phyloP scores from a whole-genome alignment of 1,284 basidiomycete genomes.

The Gomphus bonarii region DNA sequence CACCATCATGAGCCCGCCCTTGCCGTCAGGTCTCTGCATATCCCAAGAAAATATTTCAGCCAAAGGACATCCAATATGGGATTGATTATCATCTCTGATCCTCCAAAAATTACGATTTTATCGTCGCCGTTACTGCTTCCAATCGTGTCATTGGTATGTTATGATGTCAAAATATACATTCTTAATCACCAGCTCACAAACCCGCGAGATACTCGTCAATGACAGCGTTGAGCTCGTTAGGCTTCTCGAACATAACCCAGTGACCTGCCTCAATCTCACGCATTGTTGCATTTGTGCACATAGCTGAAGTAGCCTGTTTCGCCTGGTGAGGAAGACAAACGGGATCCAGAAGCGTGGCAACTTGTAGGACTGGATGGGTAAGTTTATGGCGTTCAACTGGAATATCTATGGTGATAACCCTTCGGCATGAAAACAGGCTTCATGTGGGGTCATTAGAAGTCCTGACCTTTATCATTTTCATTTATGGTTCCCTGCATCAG shows the following conservation, averaged over 20 bases:
- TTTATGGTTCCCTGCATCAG: constrained; percentile 19
- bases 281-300: background rate
- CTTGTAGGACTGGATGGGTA: background rate
- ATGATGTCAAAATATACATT: no score
- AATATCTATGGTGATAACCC: background rate
- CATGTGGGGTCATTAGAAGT: background rate
- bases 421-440: background rate
- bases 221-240: background rate
- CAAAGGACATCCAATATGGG: no score
- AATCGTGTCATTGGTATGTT: no score
- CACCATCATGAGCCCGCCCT: no score
- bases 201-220: background rate
- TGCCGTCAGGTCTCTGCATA: no score
- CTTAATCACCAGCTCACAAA: background rate
- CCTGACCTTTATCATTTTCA: constrained; percentile 19
- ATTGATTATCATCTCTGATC: no score
- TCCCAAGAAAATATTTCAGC: no score
- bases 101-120: no score
- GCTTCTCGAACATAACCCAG: background rate
- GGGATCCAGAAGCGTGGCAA: background rate
- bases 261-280: background rate
- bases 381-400: background rate
- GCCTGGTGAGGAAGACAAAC: background rate
- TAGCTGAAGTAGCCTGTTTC: background rate
- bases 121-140: no score